Evolutionary conservation across 2,329 filamentous ascomycete species (phyloP).

Genomic region (Ilyonectria robusta): DNA sequence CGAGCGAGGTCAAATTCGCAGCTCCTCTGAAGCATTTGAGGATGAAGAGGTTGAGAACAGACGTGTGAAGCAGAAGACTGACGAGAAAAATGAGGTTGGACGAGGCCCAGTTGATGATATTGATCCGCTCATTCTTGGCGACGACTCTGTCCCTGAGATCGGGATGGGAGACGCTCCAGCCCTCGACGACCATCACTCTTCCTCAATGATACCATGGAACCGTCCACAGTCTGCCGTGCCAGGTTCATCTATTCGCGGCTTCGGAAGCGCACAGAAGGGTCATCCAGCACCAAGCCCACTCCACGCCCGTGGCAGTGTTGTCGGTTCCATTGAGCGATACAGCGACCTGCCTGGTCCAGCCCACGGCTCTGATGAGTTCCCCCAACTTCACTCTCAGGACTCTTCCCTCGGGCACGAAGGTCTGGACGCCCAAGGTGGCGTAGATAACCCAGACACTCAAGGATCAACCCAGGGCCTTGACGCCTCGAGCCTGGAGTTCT

Average conservation of each 20-base stretch:
- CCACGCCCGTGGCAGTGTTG: conserved; percentile 53
- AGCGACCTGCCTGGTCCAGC: conserved; percentile 58
- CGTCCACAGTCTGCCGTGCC: conserved; percentile 61
- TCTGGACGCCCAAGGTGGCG: conserved; percentile 37
- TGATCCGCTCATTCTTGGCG: conserved; percentile 52
- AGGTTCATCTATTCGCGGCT: conserved; percentile 61
- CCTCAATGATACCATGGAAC: conserved; percentile 68
- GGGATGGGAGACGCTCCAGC: conserved; percentile 77
- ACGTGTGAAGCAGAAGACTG: conserved; percentile 56
- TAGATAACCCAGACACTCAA: conserved; percentile 53
- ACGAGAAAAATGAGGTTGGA: conserved; percentile 48
- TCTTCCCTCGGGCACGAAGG: conserved; percentile 49
- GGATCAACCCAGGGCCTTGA: conserved; percentile 58
- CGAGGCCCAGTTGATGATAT: conserved; percentile 45
- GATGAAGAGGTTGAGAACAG: conserved; percentile 54
- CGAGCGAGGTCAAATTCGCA: conserved; percentile 56
- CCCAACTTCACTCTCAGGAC: conserved; percentile 46
- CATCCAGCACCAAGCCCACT: conserved; percentile 54
- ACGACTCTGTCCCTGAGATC: conserved; percentile 71
- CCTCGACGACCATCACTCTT: conserved; percentile 76
- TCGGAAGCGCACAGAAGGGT: conserved; percentile 55
- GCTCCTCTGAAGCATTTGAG: conserved; percentile 60
- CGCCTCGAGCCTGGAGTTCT: conserved; percentile 61
- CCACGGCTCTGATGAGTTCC: conserved; percentile 53
- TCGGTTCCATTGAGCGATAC: conserved; percentile 61